Evolutionary conservation across 768 basidiomycete species (phyloP), one percentile per base, ranked within the genome.

Genomic region (Daedalea quercina): DNA sequence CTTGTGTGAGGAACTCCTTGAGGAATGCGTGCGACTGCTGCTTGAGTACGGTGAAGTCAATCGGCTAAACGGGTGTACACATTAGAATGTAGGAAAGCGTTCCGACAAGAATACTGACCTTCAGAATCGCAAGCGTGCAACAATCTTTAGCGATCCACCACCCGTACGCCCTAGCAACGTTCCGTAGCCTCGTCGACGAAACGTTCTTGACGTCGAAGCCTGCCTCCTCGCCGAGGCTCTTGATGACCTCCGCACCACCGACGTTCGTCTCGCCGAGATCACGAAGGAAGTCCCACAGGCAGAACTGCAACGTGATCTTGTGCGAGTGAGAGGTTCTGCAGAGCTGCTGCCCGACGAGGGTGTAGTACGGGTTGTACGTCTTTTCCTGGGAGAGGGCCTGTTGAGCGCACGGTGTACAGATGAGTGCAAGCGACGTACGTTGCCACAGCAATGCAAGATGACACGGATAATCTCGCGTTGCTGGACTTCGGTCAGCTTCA

Each of bases 401-500:
- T 59, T 31, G 53, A 46, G 37, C 40, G 40, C 35, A 9, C 25
- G 25, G 33, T 25, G 54, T 17, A 25, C n/a, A 33, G 43, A 50
- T 48, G 28, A 26, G 52, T 3, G 17, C 23, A 31, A 40, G n/a
- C 17, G n/a, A 65, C 80, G 50, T 59, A 92, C 92, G 67, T 90
- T 91, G 25, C 90, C 90, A 56, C 88, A 91, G 64, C 96, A 97
- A 64, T 95, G 94, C 50, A 99, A 70, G 7, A 92, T 68, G 13
- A 98, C 94, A 9, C 93, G 84, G n/a, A 96, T 75, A 34, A 95
- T 91, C 66, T 98, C 96, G 28, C 96, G 82, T 67, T 94, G 94
- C 65, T 97, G 96, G 1, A 90, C 74, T 60, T 95, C 93, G 0
- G 84, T 85, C 42, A 98, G 73, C 50, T 82, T 86, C 34, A 97